Evolutionary conservation across 75 land plant species (phyloP), one percentile per base, ranked within the genome.

Genomic region (Azolla pinnata): DNA sequence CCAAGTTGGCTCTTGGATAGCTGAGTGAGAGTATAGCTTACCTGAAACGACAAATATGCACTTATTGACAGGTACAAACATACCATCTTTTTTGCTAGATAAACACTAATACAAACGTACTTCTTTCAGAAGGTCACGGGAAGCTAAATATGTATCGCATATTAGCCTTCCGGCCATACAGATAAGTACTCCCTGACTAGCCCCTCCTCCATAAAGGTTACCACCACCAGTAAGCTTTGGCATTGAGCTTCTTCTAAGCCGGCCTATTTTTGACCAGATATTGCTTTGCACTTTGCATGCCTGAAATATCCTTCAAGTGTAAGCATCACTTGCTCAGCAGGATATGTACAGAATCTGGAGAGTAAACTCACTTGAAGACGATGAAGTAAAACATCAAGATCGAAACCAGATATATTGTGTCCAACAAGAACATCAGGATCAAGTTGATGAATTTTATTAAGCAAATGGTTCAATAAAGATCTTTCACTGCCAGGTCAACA

Each of bases 321-420:
- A n/a, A n/a, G n/a, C n/a, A n/a, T n/a, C n/a, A n/a, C n/a, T n/a
- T n/a, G n/a, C n/a, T n/a, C n/a, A n/a, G n/a, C n/a, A n/a, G 31
- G 29, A 50, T 12, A 62, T n/a, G 31, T 2, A 2, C 29, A 14
- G 33, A 33, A 1, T 18, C 18, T 8, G 7, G 34, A 56, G 4
- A 56, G 25, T 30, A 61, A 0, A 61, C 46, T 16, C 23, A 29
- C n/a, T 28, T 86, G 88, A 31, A 79, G 76, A 60, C 99, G 76
- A 50, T 95, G 97, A 29, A 95, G 88, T 29, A 95, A 79, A 67
- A 90, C 80, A 67, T 95, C 99, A 34, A 95, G 80, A 54, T 95
- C 97, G 80, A 95, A 90, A 18, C 97, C 99, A 35, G 99, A 95
- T 17, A 95, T 95, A 54, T 95, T 95, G 52, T 95, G 99, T 16